Conservation (phyloP, 2,329 filamentous ascomycete species). For the Clonostachys rosea region DNA sequence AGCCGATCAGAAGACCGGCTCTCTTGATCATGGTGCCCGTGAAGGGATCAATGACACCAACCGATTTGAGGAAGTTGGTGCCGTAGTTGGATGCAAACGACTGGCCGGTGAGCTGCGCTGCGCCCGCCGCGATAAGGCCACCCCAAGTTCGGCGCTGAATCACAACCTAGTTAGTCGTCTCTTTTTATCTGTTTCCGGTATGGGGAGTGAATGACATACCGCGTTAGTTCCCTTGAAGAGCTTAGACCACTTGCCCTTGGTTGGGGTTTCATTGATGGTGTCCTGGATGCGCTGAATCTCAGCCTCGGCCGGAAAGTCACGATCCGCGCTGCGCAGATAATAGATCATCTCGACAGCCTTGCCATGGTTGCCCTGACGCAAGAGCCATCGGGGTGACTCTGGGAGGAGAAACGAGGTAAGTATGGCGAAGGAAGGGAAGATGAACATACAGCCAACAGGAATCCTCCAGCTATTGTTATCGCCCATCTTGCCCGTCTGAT, state of each 20-base stretch:
- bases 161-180: not conserved
- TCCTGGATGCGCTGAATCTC: constrained; percentile 8
- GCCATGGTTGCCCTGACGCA: constrained; percentile 7
- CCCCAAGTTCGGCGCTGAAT: not conserved
- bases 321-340: constrained; percentile 5
- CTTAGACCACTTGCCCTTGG: constrained; percentile 4
- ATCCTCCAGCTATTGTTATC: constrained; percentile 10
- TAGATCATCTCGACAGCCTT: constrained; percentile 6
- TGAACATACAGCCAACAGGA: constrained; percentile 8
- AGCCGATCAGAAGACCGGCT: constrained; percentile 7
- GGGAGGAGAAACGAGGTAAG: constrained; percentile 11
- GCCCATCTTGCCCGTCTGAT: constrained; percentile 9
- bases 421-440: constrained; percentile 7
- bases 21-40: constrained; percentile 14
- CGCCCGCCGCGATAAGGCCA: not conserved
- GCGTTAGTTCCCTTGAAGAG: constrained; percentile 5
- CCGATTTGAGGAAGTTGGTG: constrained; percentile 9
- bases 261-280: constrained; percentile 8
- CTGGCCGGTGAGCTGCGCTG: constrained; percentile 11
- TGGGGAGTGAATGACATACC: constrained; percentile 2
- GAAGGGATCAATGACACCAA: constrained; percentile 16
- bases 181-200: not conserved
- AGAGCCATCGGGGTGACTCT: constrained; percentile 15
- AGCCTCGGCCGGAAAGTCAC: constrained; percentile 8
- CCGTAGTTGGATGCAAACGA: constrained; percentile 13